Percentiles rank a stretch among this genome's conserved stretches.
Evolutionary conservation across 768 basidiomycete species (phyloP).

Genomic region (Lyophyllum semitale): DNA sequence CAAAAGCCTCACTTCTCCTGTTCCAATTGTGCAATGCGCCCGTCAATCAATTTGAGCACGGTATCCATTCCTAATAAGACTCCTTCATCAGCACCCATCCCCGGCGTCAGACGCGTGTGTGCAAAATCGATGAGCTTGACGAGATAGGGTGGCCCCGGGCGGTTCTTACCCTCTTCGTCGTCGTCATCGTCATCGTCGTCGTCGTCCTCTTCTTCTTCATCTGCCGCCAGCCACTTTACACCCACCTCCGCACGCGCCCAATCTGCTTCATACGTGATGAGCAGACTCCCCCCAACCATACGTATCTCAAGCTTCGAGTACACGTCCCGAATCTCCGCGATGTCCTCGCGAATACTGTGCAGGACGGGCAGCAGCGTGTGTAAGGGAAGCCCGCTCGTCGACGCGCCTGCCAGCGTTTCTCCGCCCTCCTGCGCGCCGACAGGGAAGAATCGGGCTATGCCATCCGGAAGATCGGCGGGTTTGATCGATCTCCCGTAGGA

Average conservation of each 20-base stretch:
- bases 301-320: conserved; percentile 64
- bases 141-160: conserved; percentile 46
- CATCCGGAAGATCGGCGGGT: conserved; percentile 69
- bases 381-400: conserved; percentile 55
- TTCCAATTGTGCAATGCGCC: conserved; percentile 20
- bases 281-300: conserved; percentile 82
- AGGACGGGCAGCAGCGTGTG: conserved; percentile 60
- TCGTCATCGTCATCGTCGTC: conserved; percentile 14
- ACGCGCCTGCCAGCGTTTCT: neutral
- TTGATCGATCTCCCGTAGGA: conserved; percentile 79
- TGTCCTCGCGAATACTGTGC: conserved; percentile 49
- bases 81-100: conserved; percentile 77
- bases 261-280: conserved; percentile 74
- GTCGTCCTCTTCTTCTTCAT: conserved; percentile 18
- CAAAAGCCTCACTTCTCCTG: neutral
- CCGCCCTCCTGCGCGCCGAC: conserved; percentile 26
- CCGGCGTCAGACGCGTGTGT: conserved; percentile 70
- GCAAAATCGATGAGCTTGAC: conserved; percentile 95
- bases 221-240: conserved; percentile 25
- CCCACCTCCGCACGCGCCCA: conserved; percentile 27
- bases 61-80: conserved; percentile 77
- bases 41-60: conserved; percentile 57
- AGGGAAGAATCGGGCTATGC: conserved; percentile 80
- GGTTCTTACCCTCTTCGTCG: neutral
- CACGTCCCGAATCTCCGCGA: conserved; percentile 50